Percentiles rank a stretch among this genome's conserved stretches.
Evolutionary conservation across 768 basidiomycete genomes (phyloP).

Genomic region (Mycena capillaripes): DNA sequence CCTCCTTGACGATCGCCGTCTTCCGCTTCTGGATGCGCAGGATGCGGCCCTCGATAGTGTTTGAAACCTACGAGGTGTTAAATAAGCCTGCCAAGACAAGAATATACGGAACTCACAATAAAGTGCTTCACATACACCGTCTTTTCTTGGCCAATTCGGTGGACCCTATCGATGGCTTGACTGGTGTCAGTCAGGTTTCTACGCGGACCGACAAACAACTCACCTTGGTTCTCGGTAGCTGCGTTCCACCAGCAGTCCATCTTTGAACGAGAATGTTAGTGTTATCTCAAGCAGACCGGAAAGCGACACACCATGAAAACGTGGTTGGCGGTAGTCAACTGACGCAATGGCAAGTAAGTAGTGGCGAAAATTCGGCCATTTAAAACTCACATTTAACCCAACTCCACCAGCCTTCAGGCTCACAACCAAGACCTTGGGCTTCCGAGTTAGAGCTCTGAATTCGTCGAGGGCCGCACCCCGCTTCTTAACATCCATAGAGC

Average conservation of each 20-base stretch:
- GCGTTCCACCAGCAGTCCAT: conserved; percentile 97
- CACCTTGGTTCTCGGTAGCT: conserved; percentile 86
- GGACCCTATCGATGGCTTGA: conserved; percentile 87
- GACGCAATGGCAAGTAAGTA: conserved; percentile 1
- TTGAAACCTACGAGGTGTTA: conserved; percentile 61
- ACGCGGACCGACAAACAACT: neutral
- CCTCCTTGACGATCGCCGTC: conserved; percentile 88
- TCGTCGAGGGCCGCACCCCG: conserved; percentile 80
- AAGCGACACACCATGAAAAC: conserved; percentile 82
- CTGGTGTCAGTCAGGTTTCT: neutral
- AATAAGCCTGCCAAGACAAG: neutral
- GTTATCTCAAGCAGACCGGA: neutral
- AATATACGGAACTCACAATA: conserved; percentile 66
- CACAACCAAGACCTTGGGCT: conserved; percentile 82
- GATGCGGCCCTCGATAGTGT: conserved; percentile 87
- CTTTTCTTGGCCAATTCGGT: conserved; percentile 87
- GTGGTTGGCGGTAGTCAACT: conserved; percentile 86
- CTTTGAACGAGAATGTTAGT: conserved; percentile 54
- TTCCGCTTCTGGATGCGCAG: conserved; percentile 88
- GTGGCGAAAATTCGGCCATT: too few relatives aligned
- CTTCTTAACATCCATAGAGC: conserved; percentile 91
- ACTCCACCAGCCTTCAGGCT: conserved; percentile 94
- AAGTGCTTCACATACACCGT: conserved; percentile 89
- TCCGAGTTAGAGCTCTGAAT: conserved; percentile 79
- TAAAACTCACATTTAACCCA: conserved; percentile 79